A percentile compares a stretch with the other conserved stretches of the same genome.
Conservation (phyloP, 2,329 filamentous ascomycete species). For the Calonectria honghensis region DNA sequence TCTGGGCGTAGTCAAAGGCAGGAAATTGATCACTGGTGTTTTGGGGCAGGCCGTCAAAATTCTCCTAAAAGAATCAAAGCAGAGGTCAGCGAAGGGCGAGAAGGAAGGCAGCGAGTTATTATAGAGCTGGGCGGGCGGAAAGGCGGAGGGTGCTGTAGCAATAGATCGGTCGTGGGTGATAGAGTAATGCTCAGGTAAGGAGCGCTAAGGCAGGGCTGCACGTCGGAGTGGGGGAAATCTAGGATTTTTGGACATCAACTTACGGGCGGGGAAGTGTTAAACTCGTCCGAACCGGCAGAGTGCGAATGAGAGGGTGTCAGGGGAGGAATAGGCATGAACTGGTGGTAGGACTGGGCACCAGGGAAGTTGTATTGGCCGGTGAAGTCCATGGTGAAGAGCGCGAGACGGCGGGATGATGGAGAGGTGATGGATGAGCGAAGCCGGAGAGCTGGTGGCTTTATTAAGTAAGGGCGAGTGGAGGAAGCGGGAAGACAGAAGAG, state of each 20-base stretch:
- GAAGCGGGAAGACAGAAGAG: conserved; percentile 21
- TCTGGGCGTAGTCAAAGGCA: conserved; percentile 65
- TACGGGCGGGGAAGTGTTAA: conserved; percentile 74
- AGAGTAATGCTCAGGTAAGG: conserved; percentile 61
- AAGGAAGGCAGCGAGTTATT: conserved; percentile 41
- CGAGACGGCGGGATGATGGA: conserved; percentile 41
- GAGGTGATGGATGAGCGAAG: conserved; percentile 29
- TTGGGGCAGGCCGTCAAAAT: conserved; percentile 67
- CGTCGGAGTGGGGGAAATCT: conserved; percentile 51
- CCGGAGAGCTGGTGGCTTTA: conserved; percentile 33
- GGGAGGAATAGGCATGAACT: conserved; percentile 72
- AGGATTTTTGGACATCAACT: conserved; percentile 59
- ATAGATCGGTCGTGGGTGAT: conserved; percentile 48
- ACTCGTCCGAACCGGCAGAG: conserved; percentile 73
- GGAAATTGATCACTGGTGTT: conserved; percentile 67
- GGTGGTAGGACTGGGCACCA: conserved; percentile 70
- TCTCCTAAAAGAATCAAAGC: conserved; percentile 65
- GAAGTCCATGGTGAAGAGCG: conserved; percentile 69
- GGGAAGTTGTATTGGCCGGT: conserved; percentile 68
- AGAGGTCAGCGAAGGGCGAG: conserved; percentile 37
- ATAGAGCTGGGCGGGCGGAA: conserved; percentile 44
- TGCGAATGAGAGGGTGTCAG: conserved; percentile 74
- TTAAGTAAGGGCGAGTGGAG: conserved; percentile 21
- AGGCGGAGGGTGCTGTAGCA: conserved; percentile 36
- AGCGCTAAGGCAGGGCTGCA: conserved; percentile 56